Evolutionary conservation across 1,139 yeast genomes (phyloP), one percentile per base, ranked within the genome.

Genomic region (Lodderomyces jiufengensis): DNA sequence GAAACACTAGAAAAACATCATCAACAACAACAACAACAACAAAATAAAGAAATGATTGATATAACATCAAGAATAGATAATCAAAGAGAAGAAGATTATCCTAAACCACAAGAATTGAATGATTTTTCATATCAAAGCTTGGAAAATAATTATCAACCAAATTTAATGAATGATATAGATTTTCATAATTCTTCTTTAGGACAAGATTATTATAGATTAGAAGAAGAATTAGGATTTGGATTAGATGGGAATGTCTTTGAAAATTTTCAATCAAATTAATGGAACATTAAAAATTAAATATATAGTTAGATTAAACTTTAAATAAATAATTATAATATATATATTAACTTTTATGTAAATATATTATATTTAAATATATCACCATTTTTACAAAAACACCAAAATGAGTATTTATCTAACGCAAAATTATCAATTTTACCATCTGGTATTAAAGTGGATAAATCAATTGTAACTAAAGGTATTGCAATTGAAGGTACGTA

Each of bases 381-480:
- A 2, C 83, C 83, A 30, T 67, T 70, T 33, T 68, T 64, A 2
- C 72, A 67, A 52, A 70, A 72, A 18, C 74, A 66, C 81, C 80
- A 76, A 33, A 76, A 62, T 36, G 56, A 59, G 14, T 44, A 42
- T 2, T 57, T 49, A 32, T 66, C 73, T 28, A 73, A 52, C 40
- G 60, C 58, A 24, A 73, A 52, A 3, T 73, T 71, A 34, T 67
- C 64, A 26, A 76, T 53, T 40, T 76, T 63, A 2, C 80, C 78
- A 44, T 63, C 64, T 11, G 49, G 48, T 5, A 58, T 49, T 46
- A 61, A 57, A 25, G 46, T 43, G 1, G 69, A 56, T 31, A 69
- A 49, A 45, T 70, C 71, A 33, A 70, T 46, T 8, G 51, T 51
- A 27, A 59, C 45, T 18, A 65, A 45, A 1, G 75, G 72, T 3